Base-by-base conservation (phyloP, 768 basidiomycete species). In the Lactifluus piperatus region DNA sequence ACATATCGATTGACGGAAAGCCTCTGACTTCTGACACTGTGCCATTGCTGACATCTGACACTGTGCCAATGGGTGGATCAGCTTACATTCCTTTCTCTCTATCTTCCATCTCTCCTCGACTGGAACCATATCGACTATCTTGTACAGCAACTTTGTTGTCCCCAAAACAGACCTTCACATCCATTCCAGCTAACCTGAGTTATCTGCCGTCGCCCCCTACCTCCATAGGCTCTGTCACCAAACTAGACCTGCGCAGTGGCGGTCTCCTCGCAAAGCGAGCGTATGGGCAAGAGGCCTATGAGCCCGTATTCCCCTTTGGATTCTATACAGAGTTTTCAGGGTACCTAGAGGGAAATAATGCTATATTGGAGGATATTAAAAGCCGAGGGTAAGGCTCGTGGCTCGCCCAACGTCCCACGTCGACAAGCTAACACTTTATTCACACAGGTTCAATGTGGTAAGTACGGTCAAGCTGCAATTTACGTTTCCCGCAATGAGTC, bases 241-340 rank as follows among this genome's bases (percentile, higher is more conserved):
- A 80, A 67, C 73, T 77, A 11, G 80, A 81, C 58, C 54, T 74
- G 62, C 71, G 76, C 26, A 77, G 77, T 0, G 79, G 79, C 1
- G 72, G 73, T 8, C 62, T 80, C 43, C 70, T 79, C 65, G 71
- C 70, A 4, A 75, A 75, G 51, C 72, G 71, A 57, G 69, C 48
- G 34, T 64, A 65, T 6, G 55, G 50, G 10, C 58, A 49, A 0
- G 69, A 63, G 8, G 29, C 47, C 2, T 72, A 70, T 60, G 66
- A 74, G 60, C 71, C 77, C 0, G 69, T 84, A 13, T 69, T 91
- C 57, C 87, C 90, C 0, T 78, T 88, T 46, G 88, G 88, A 0
- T 91, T 86, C 69, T 91, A 88, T 64, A 82, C 87, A 0, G 69
- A 75, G 5, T 84, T 86, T 48, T 79, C 77, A 41, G 68, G 69